Percentiles rank a stretch among this genome's conserved stretches.
phyloP scores from a whole-genome alignment of 805 yeast species.

The Wickerhamomyces mucosus region DNA sequence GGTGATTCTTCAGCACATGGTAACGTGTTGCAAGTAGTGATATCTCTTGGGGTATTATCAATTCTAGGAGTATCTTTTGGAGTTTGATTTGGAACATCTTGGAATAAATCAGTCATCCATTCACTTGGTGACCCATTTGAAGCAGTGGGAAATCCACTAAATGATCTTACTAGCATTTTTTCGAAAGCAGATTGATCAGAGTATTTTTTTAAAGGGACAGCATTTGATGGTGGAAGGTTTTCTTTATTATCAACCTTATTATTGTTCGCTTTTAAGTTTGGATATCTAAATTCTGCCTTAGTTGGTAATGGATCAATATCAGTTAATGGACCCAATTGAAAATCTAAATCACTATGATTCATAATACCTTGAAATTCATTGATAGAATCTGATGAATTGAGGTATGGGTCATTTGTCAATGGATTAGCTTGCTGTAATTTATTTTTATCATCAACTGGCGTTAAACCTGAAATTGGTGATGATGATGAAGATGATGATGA shows the following conservation, averaged over 20 bases:
- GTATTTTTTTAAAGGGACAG: constrained; percentile 11
- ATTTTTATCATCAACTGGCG: constrained; percentile 7
- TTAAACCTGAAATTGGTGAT: constrained; percentile 11
- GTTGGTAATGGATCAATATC: constrained; percentile 22
- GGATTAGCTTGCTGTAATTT: constrained; percentile 1
- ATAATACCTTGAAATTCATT: constrained; percentile 27
- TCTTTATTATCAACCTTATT: constrained; percentile 21
- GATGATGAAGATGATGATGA: constrained; percentile 14
- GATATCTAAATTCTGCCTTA: constrained; percentile 1
- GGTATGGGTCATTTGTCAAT: constrained; percentile 4
- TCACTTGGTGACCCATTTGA: constrained; percentile 6
- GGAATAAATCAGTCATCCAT: constrained; percentile 10
- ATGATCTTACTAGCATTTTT: constrained; percentile 29
- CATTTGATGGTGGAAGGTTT: constrained; percentile 28
- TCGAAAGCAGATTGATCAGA: constrained; percentile 29
- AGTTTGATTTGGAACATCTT: constrained; percentile 14
- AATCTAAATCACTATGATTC: constrained; percentile 20
- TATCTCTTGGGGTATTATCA: constrained; percentile 21
- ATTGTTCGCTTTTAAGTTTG: neutral
- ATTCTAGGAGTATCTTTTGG: constrained; percentile 16
- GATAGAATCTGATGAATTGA: constrained; percentile 23
- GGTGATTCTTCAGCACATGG: constrained; percentile 22
- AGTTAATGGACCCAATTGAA: constrained; percentile 20
- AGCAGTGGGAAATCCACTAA: constrained; percentile 15
- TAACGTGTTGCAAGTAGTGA: constrained; percentile 22